Base-by-base conservation (phyloP, 2,329 filamentous ascomycete species). In the Colletotrichum echinochloae region DNA sequence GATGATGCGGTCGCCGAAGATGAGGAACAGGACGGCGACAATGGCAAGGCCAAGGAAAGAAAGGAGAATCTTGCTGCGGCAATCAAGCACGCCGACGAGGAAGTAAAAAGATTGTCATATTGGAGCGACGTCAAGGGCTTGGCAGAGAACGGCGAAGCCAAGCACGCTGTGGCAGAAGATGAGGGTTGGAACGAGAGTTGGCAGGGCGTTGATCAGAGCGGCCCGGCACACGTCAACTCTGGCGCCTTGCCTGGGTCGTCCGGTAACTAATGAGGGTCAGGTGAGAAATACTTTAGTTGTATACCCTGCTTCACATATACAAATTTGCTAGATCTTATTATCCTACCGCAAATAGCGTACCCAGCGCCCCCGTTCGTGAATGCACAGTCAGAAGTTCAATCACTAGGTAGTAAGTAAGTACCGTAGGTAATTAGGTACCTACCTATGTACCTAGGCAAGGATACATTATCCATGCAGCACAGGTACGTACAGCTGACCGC, bases 61-160 rank as follows among this genome's bases (percentile, higher is more conserved):
- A 89, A 90, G 61, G 85, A 91, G 54, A 90, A 93, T 73, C 85
- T 98, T n/a, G 86, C 89, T 41, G 90, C 88, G 33, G 94, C 95
- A 1, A 86, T 94, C 16, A 86, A 90, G 72, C 91, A 93, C 57
- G 94, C 94, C 2, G 92, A 95, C 73, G 90, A 91, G 75, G 93
- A 97, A 77, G 91, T 97, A 60, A 90, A 90, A 67, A 91, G 88
- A 70, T 83, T 97, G 8, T 94, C 97, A 60, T 97, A 94, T 78
- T 97, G 95, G 91, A 95, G 92, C 77, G 93, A 97, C 77, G 89
- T 94, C 73, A 93, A 90, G 79, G 87, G 87, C 20, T 90, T 94
- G 81, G 88, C 91, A 0, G 84, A 86, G 73, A 81, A 80, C 14
- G 87, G 87, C 39, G 82, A 86, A 62, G 80, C 84, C 3, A 80